Conservation (phyloP, 306 rosid species). For the Begonia loranthoides region DNA sequence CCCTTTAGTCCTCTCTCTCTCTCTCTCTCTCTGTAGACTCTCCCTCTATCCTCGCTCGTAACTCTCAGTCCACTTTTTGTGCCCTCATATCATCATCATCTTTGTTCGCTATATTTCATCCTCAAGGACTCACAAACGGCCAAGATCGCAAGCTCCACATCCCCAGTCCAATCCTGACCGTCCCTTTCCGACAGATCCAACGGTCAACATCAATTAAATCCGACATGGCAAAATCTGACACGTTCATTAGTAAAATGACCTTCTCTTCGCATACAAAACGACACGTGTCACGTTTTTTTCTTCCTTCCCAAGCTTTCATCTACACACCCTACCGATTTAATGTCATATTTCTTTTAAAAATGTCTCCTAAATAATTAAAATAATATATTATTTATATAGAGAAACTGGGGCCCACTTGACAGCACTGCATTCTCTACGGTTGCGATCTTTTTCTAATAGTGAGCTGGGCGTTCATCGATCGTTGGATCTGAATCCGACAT, state of each 20-base stretch:
- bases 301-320: slow-evolving; percentile 30
- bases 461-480: slow-evolving; percentile 4
- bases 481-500: slow-evolving; percentile 43
- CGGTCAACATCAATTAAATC: slow-evolving; percentile 16
- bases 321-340: too few relatives aligned
- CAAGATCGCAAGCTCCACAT: slow-evolving; percentile 25
- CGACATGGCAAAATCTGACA: slow-evolving; percentile 57
- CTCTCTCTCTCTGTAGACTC: slow-evolving; percentile 19
- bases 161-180: slow-evolving; percentile 24
- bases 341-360: neutral
- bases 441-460: slow-evolving; percentile 14
- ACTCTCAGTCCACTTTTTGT: slow-evolving; percentile 26
- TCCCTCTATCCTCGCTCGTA: slow-evolving; percentile 13
- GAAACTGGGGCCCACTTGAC: slow-evolving; percentile 14
- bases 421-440: slow-evolving; percentile 19
- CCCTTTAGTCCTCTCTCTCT: slow-evolving; percentile 7
- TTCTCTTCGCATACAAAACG: neutral
- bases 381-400: neutral
- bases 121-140: slow-evolving; percentile 37
- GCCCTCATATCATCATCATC: slow-evolving; percentile 53
- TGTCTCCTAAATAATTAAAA: neutral
- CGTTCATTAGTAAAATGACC: slow-evolving; percentile 14
- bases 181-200: slow-evolving; percentile 15
- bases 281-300: slow-evolving; percentile 15
- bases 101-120: slow-evolving; percentile 40